A percentile compares a stretch with the other conserved stretches of the same genome.
phyloP scores from a whole-genome alignment of 2,329 filamentous ascomycete genomes.

The Colletotrichum orbiculare region DNA sequence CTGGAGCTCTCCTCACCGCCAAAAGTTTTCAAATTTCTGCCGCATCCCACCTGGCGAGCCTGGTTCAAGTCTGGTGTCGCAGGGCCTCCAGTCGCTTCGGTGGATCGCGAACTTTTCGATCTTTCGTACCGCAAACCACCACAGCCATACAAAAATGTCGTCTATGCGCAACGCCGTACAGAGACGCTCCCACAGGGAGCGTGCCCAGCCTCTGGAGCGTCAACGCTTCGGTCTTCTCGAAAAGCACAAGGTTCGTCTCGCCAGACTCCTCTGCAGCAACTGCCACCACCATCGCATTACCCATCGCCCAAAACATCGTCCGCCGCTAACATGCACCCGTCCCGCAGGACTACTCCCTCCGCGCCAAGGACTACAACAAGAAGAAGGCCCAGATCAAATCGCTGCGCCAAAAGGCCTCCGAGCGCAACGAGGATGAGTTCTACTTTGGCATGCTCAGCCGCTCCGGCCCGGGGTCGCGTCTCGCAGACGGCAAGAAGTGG shows the following conservation, averaged over 20 bases:
- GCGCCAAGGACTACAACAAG: slow-evolving; percentile 73
- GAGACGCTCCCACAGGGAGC: slow-evolving; percentile 88
- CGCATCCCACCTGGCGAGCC: slow-evolving; percentile 33
- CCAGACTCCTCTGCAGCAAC: background rate
- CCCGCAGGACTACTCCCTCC: slow-evolving; percentile 70
- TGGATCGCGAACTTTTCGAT: background rate
- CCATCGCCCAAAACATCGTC: no score
- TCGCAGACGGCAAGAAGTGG: slow-evolving; percentile 63
- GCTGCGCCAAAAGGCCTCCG: slow-evolving; percentile 70
- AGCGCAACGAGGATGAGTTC: slow-evolving; percentile 79
- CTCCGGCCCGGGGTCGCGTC: slow-evolving; percentile 62
- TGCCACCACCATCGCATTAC: slow-evolving; percentile 1
- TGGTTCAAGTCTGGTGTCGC: slow-evolving; percentile 9
- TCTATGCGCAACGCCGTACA: slow-evolving; percentile 73
- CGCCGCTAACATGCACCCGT: background rate
- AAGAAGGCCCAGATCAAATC: slow-evolving; percentile 71
- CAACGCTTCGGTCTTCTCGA: slow-evolving; percentile 91
- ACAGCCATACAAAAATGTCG: slow-evolving; percentile 54
- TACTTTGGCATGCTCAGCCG: slow-evolving; percentile 77
- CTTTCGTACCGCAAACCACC: background rate
- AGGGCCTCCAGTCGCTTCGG: background rate
- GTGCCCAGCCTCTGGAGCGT: slow-evolving; percentile 86
- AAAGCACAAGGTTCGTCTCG: slow-evolving; percentile 82
- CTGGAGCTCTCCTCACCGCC: slow-evolving; percentile 34
- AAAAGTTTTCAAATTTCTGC: slow-evolving; percentile 39